phyloP scores from a whole-genome alignment of 2,329 filamentous ascomycete genomes.

The Cercospora sojina region DNA sequence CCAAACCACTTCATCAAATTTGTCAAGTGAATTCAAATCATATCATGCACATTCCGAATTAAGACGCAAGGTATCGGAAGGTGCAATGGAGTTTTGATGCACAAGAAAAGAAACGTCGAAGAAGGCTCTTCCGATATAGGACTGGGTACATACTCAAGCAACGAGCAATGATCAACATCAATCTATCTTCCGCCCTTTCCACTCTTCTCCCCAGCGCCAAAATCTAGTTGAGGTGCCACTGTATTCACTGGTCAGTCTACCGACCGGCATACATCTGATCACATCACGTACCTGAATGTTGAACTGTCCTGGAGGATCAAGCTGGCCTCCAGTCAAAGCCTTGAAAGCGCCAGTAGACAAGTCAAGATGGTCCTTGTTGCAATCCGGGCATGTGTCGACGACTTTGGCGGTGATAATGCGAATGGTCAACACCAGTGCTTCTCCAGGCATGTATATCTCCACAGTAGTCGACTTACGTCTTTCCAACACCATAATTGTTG shows the following conservation, averaged over 20 bases:
- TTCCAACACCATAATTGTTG: conserved; percentile 9
- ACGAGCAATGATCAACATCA: background rate
- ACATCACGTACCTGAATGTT: background rate
- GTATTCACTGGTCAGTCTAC: background rate
- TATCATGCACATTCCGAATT: background rate
- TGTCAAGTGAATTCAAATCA: background rate
- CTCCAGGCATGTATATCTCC: background rate
- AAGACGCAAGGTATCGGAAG: background rate
- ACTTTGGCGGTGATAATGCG: conserved; percentile 10
- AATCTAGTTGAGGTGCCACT: background rate
- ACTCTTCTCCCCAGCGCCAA: background rate
- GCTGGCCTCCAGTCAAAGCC: conserved; percentile 9
- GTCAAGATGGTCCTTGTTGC: conserved; percentile 15
- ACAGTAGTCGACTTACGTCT: background rate
- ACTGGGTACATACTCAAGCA: background rate
- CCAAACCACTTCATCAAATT: background rate
- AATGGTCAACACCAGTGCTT: background rate
- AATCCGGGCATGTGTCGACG: conserved; percentile 14
- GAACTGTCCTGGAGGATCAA: conserved; percentile 12
- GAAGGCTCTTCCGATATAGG: background rate
- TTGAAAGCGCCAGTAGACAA: conserved; percentile 15
- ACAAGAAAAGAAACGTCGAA: too few species aligned
- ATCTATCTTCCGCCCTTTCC: background rate
- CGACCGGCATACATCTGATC: background rate
- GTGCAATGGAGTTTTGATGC: too few species aligned